These are phyloP conservation scores for Umbelopsis vinacea DNA, from an alignment of 192 early-diverging fungal genomes.

Conservation along the genomic window DNA sequence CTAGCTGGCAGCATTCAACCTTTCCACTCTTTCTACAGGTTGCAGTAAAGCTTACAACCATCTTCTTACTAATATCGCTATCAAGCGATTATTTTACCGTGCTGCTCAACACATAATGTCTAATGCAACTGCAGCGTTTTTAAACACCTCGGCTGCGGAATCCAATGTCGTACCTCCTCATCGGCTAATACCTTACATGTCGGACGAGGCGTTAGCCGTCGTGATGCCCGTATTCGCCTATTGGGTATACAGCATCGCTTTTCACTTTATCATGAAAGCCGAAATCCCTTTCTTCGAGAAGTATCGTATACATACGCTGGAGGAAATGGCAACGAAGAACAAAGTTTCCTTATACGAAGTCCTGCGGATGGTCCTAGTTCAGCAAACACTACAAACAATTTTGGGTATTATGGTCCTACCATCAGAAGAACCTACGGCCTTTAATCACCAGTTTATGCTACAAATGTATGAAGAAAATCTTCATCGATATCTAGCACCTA, in stretches of 20 bases:
- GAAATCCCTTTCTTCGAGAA: constrained; percentile 69
- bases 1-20: not conserved
- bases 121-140: constrained; percentile 18
- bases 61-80: not conserved
- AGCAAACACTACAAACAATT: constrained; percentile 68
- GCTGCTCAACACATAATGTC: not conserved
- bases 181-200: constrained; percentile 43
- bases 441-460: not conserved
- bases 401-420: constrained; percentile 36
- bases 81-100: not conserved
- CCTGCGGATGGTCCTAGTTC: constrained; percentile 63
- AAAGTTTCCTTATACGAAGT: constrained; percentile 70
- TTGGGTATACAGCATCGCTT: constrained; percentile 69
- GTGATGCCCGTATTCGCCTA: constrained; percentile 65
- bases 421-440: constrained; percentile 8
- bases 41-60: not conserved
- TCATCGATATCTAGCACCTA: not conserved
- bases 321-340: constrained; percentile 55
- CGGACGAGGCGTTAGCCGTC: constrained; percentile 55
- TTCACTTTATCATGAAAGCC: constrained; percentile 60
- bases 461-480: not conserved
- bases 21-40: not conserved
- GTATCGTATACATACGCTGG: constrained; percentile 68
- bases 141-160: constrained; percentile 18
- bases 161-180: constrained; percentile 2